These are phyloP conservation scores for Phytophthora pinifolia DNA, from an alignment of 352 stramenopile species.

Conservation along the genomic window DNA sequence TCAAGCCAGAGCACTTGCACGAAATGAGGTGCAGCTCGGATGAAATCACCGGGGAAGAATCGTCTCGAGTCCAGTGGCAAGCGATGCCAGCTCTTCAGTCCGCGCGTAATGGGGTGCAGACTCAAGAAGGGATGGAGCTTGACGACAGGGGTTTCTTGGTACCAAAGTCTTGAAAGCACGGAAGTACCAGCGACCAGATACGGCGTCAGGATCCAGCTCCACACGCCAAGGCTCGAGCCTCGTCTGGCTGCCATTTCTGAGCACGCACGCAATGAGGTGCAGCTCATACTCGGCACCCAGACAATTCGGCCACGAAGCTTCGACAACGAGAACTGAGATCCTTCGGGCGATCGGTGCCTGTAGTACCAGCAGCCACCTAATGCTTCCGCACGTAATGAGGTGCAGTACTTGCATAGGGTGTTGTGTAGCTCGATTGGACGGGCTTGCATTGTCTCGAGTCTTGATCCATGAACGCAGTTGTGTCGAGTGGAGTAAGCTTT, in stretches of 20 bases:
- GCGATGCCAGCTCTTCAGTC: not conserved
- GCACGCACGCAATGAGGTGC: conserved; percentile 26
- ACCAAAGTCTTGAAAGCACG: too few relatives aligned
- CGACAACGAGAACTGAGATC: too few relatives aligned
- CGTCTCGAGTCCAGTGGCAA: not conserved
- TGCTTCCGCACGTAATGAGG: conserved; percentile 25
- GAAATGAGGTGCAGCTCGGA: conserved; percentile 32
- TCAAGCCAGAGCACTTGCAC: conserved; percentile 13
- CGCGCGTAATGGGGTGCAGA: conserved; percentile 29
- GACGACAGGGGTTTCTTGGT: not conserved
- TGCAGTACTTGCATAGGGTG: conserved; percentile 8
- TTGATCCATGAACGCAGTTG: not conserved
- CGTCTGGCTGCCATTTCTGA: not conserved
- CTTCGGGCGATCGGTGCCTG: too few relatives aligned
- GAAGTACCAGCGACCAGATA: too few relatives aligned
- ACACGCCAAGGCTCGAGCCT: not conserved
- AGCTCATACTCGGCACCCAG: not conserved
- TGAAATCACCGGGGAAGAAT: not conserved
- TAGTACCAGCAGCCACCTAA: not conserved
- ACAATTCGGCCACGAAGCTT: too few relatives aligned
- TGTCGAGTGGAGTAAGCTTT: not conserved
- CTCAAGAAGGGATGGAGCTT: conserved; percentile 1
- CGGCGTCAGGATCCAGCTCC: too few relatives aligned
- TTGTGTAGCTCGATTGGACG: not conserved
- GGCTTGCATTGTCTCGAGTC: not conserved